A percentile compares a stretch with the other conserved stretches of the same genome.
Evolutionary conservation across 352 stramenopile genomes (phyloP).

Genomic region (Globisporangium lucens): DNA sequence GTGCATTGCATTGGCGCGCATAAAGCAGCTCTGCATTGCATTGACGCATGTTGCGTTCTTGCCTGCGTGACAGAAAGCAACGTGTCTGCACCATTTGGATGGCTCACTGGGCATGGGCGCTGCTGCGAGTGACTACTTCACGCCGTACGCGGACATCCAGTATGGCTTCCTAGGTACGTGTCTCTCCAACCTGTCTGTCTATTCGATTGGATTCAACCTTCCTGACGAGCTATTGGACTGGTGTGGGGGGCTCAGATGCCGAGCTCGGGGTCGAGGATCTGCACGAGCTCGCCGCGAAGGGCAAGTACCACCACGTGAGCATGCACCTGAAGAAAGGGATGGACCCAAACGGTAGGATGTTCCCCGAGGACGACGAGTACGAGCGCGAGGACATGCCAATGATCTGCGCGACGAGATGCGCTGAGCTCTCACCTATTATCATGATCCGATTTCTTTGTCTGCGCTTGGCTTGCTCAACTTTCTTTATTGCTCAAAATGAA

Average conservation of each 20-base stretch:
- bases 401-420: conserved; percentile 55
- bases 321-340: conserved; percentile 54
- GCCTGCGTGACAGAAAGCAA: neutral
- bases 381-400: conserved; percentile 50
- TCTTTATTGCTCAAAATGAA: neutral
- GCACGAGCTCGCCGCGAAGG: conserved; percentile 45
- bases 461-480: neutral
- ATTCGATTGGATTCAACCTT: neutral
- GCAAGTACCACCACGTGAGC: conserved; percentile 35
- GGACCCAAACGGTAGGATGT: conserved; percentile 45
- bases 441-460: neutral
- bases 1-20: neutral
- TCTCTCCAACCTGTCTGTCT: neutral
- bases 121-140: conserved; percentile 52
- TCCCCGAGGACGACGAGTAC: conserved; percentile 44
- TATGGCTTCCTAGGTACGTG: conserved; percentile 41
- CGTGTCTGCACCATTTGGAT: neutral
- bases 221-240: neutral
- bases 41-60: neutral
- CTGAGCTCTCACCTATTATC: neutral
- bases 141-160: conserved; percentile 51
- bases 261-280: conserved; percentile 53
- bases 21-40: neutral
- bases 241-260: conserved; percentile 22
- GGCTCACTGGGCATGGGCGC: conserved; percentile 33